A percentile compares a stretch with the other conserved stretches of the same genome.
Evolutionary conservation across 768 basidiomycete species (phyloP).

Genomic region (Podaxis sp.): DNA sequence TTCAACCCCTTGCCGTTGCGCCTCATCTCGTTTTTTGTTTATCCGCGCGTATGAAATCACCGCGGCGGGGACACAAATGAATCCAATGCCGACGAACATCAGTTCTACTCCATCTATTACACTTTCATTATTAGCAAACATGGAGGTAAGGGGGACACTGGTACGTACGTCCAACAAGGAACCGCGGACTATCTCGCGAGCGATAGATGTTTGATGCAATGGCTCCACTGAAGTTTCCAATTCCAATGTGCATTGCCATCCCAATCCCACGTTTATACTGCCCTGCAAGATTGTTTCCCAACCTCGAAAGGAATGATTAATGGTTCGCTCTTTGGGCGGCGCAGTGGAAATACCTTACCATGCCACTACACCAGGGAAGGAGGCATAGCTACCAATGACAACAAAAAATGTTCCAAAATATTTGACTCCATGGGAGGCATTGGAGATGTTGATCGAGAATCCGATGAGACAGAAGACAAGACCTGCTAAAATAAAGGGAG

Average conservation of each 20-base stretch:
- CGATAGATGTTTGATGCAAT: constrained; percentile 66
- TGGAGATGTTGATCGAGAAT: constrained; percentile 62
- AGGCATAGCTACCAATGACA: constrained; percentile 61
- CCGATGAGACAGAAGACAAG: constrained; percentile 53
- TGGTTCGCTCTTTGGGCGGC: background rate
- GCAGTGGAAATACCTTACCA: constrained; percentile 42
- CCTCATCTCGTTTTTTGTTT: constrained; percentile 50
- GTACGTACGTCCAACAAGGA: constrained; percentile 58
- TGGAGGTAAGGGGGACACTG: background rate
- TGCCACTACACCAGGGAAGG: constrained; percentile 57
- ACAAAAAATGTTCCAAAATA: constrained; percentile 74
- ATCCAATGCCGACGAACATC: constrained; percentile 67
- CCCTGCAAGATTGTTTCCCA: constrained; percentile 63
- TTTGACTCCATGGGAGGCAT: constrained; percentile 50
- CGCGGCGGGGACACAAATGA: constrained; percentile 47
- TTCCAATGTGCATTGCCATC: constrained; percentile 67
- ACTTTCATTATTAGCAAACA: background rate
- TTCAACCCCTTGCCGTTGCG: constrained; percentile 25
- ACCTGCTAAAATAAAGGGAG: constrained; percentile 55
- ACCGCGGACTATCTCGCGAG: constrained; percentile 56
- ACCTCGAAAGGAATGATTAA: constrained; percentile 35
- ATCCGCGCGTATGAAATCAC: constrained; percentile 52
- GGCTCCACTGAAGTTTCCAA: constrained; percentile 65
- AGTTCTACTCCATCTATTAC: constrained; percentile 58
- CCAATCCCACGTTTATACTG: constrained; percentile 71